A percentile compares a stretch with the other conserved stretches of the same genome.
Evolutionary conservation across 2,329 filamentous ascomycete genomes (phyloP).

Genomic region (Penicillium psychrosexuale): DNA sequence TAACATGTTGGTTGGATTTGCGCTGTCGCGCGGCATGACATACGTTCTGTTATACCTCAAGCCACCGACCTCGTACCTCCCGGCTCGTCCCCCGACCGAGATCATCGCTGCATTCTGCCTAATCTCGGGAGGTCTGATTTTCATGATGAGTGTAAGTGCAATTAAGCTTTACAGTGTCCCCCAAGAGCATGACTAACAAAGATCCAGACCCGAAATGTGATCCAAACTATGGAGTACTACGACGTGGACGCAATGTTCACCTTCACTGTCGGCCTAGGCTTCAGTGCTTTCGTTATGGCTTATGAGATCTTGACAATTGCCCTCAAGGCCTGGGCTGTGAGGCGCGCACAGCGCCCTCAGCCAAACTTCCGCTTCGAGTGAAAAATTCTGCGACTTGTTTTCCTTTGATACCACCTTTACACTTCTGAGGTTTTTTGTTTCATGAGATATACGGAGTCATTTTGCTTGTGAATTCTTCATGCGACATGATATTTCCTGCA

Average conservation of each 20-base stretch:
- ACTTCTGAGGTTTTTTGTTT: slow-evolving; percentile 8
- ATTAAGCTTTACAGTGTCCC: background rate
- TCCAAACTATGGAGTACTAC: slow-evolving; percentile 72
- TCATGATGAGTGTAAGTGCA: slow-evolving; percentile 78
- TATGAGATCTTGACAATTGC: slow-evolving; percentile 76
- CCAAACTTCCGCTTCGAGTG: slow-evolving; percentile 33
- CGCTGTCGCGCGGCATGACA: slow-evolving; percentile 72
- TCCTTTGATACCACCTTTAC: slow-evolving; percentile 18
- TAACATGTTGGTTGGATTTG: slow-evolving; percentile 74
- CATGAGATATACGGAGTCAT: slow-evolving; percentile 1
- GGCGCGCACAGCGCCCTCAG: slow-evolving; percentile 38
- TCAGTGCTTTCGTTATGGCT: slow-evolving; percentile 79
- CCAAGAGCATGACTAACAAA: slow-evolving; percentile 22
- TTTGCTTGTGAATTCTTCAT: background rate
- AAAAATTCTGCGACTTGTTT: slow-evolving; percentile 7
- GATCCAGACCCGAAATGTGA: slow-evolving; percentile 67
- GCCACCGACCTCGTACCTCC: slow-evolving; percentile 74
- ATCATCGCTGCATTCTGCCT: slow-evolving; percentile 83
- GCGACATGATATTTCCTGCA: background rate
- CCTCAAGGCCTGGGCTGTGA: slow-evolving; percentile 80
- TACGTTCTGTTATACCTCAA: slow-evolving; percentile 77
- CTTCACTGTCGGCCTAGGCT: slow-evolving; percentile 82
- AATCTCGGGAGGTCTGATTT: slow-evolving; percentile 81
- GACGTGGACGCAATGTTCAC: slow-evolving; percentile 86
- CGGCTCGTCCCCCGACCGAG: slow-evolving; percentile 84